Evolutionary conservation across 352 stramenopile genomes (phyloP).

Genomic region (Phytophthora idaei): DNA sequence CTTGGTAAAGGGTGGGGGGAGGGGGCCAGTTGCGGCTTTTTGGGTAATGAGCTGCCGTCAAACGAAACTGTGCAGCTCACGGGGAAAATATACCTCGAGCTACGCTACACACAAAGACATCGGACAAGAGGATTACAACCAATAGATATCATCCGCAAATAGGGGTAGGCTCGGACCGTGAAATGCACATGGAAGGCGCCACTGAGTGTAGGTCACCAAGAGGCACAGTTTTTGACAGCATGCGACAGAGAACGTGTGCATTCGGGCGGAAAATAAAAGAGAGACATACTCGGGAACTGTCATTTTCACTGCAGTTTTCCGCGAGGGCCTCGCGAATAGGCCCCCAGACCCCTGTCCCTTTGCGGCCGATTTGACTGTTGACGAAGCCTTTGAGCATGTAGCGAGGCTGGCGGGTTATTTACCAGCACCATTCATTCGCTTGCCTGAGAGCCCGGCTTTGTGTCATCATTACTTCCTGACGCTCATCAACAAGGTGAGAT

Average conservation of each 20-base stretch:
- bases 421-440: conserved; percentile 31
- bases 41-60: conserved; percentile 57
- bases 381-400: neutral
- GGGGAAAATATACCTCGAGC: neutral
- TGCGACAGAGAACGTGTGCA: neutral
- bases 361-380: conserved; percentile 18
- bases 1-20: conserved; percentile 55
- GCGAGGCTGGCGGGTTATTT: conserved; percentile 19
- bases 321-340: no score
- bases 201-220: conserved; percentile 6
- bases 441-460: conserved; percentile 2
- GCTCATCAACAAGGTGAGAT: conserved; percentile 25
- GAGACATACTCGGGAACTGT: neutral
- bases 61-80: neutral
- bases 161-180: neutral
- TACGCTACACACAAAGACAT: conserved; percentile 1
- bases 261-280: neutral
- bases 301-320: neutral
- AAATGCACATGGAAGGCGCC: neutral
- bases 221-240: conserved; percentile 2
- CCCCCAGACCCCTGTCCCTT: neutral
- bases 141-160: neutral
- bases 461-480: neutral
- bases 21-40: conserved; percentile 73
- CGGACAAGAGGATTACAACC: neutral